Conservation (phyloP, 2,329 filamentous ascomycete species). For the Aspergillus sp. region DNA sequence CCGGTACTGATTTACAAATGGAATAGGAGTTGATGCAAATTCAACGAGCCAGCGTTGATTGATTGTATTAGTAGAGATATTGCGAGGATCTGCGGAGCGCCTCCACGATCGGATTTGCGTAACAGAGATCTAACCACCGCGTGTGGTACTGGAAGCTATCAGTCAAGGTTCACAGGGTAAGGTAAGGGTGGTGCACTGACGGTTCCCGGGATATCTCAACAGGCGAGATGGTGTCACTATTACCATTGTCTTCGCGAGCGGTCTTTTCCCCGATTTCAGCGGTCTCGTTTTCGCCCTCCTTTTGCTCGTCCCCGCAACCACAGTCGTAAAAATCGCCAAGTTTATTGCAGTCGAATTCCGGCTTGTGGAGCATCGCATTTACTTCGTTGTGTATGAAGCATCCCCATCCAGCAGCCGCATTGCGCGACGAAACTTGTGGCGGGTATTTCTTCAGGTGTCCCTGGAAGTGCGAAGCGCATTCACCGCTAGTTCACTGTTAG, state of each 20-base stretch:
- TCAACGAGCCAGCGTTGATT: conserved; percentile 23
- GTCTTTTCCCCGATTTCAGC: conserved; percentile 19
- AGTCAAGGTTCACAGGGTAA: conserved; percentile 18
- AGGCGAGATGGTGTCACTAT: conserved; percentile 21
- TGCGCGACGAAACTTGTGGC: conserved; percentile 65
- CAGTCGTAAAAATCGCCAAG: conserved; percentile 71
- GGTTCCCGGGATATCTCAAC: conserved; percentile 44
- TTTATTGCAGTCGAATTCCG: conserved; percentile 65
- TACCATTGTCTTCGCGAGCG: conserved; percentile 5
- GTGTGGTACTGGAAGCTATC: conserved; percentile 29
- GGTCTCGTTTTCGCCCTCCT: conserved; percentile 48
- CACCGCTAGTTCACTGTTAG: conserved; percentile 53
- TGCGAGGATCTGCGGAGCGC: conserved; percentile 1
- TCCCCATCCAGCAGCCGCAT: conserved; percentile 67
- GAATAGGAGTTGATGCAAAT: conserved; percentile 17
- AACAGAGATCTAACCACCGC: conserved; percentile 27
- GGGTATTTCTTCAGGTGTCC: conserved; percentile 65
- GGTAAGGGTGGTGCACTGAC: conserved; percentile 30
- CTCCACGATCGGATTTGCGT: background rate
- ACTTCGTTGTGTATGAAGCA: conserved; percentile 71
- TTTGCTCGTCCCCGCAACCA: conserved; percentile 63
- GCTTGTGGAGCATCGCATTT: conserved; percentile 65
- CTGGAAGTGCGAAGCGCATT: conserved; percentile 68
- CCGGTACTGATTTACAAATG: background rate
- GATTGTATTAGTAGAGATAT: conserved; percentile 1